These are phyloP conservation scores for Hydnomerulius pinastri DNA, from an alignment of 768 basidiomycete species.

Conservation along the genomic window DNA sequence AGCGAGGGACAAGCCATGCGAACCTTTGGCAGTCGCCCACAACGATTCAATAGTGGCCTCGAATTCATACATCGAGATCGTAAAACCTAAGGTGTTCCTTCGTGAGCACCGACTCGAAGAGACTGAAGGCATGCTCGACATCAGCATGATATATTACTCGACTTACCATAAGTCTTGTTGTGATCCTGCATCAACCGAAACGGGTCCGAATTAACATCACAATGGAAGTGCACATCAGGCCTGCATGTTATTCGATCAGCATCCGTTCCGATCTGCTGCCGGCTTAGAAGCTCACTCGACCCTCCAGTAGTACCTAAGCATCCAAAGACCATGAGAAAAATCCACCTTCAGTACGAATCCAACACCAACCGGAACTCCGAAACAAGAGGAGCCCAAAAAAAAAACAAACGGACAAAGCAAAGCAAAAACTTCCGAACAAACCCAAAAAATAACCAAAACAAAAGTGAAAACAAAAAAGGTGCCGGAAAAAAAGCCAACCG, in stretches of 20 bases:
- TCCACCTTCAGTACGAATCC: neutral
- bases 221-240: conserved; percentile 55
- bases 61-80: conserved; percentile 63
- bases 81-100: conserved; percentile 46
- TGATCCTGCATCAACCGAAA: conserved; percentile 58
- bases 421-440: neutral
- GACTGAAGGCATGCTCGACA: neutral
- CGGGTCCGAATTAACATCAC: conserved; percentile 50
- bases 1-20: conserved; percentile 32
- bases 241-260: conserved; percentile 23
- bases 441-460: conserved; percentile 43
- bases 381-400: conserved; percentile 40
- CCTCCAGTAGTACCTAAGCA: conserved; percentile 31
- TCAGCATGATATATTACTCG: no score
- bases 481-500: conserved; percentile 47
- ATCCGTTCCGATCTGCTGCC: conserved; percentile 38
- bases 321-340: neutral
- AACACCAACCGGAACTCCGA: conserved; percentile 30
- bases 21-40: conserved; percentile 62
- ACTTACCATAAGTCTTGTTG: conserved; percentile 53
- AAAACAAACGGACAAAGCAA: conserved; percentile 40
- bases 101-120: neutral
- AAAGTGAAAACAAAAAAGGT: conserved; percentile 79
- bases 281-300: conserved; percentile 23
- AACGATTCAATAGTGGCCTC: conserved; percentile 62